phyloP scores from a whole-genome alignment of 2,329 filamentous ascomycete genomes.

The Plectosphaerella plurivora region DNA sequence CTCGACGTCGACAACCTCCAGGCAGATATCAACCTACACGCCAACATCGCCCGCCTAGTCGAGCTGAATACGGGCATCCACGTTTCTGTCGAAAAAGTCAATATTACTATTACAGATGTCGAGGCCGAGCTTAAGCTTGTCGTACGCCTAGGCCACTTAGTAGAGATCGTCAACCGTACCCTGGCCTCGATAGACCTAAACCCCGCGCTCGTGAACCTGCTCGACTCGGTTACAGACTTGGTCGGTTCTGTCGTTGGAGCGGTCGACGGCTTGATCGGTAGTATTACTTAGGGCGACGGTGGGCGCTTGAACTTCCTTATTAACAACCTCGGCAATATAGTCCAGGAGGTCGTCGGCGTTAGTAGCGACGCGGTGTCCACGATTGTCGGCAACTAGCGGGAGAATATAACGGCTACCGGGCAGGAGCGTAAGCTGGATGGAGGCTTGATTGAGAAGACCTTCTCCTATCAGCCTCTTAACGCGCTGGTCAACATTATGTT shows the following conservation, averaged over 20 bases:
- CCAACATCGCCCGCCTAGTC: constrained; percentile 55
- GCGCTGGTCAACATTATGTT: constrained; percentile 51
- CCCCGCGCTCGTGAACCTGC: constrained; percentile 51
- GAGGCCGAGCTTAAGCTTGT: constrained; percentile 55
- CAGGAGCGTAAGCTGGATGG: constrained; percentile 20
- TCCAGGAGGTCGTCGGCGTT: constrained; percentile 49
- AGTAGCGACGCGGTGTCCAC: constrained; percentile 38
- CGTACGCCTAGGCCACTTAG: constrained; percentile 56
- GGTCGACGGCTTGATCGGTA: constrained; percentile 55
- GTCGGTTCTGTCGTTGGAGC: constrained; percentile 50
- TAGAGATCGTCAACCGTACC: constrained; percentile 57
- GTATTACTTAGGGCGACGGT: constrained; percentile 50
- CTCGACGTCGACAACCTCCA: constrained; percentile 54
- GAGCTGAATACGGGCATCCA: constrained; percentile 50
- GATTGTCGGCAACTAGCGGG: constrained; percentile 54
- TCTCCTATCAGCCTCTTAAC: constrained; percentile 42
- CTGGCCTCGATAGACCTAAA: constrained; percentile 56
- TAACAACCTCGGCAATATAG: constrained; percentile 59
- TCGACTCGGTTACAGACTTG: constrained; percentile 48
- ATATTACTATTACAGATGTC: constrained; percentile 58
- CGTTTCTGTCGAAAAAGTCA: constrained; percentile 44
- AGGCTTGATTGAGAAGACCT: constrained; percentile 44
- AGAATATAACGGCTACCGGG: constrained; percentile 52
- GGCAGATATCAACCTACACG: constrained; percentile 56
- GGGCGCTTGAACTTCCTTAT: constrained; percentile 48